Evolutionary conservation across 108 stramenopile genomes (phyloP), one percentile per base, ranked within the genome.

Genomic region (Fistulifera solaris): DNA sequence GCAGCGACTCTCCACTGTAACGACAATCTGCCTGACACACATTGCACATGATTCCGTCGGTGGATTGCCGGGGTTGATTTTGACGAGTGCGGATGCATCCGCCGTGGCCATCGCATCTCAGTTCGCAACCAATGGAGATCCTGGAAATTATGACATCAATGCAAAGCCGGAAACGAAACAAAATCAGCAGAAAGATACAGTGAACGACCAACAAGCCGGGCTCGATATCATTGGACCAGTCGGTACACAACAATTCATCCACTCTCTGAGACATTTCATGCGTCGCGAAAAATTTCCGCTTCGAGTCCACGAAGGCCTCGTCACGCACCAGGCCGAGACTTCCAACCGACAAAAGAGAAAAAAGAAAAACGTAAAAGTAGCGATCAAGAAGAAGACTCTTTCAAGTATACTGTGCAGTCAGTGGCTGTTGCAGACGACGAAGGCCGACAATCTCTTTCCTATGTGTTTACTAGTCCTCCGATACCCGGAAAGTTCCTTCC

Each of bases 251-350:
- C 22, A 62, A 21, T 84, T 82, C 54, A 27, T 86, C 2, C 74
- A 79, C 43, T 79, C 84, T 1, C 59, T 90, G 31, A 66, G 84
- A 35, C 82, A 90, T 48, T 90, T 90, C 51, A 83, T 90, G 82
- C 61, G 82, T 49, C 64, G 88, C 51, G 80, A 83, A 54, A 53
- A 68, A 35, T 90, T 90, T 58, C 56, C 56, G n/a, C 35, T 90
- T 14, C 59, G 71, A 50, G 62, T 78, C 18, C 80, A 76, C 28
- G 80, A 84, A 51, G 80, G 82, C 25, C 59, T 64, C 23, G 54
- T 44, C 18, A 46, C 18, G 25, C 17, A 31, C 41, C 26, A 26
- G 16, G 43, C 44, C 40, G 39, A 17, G 53, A 48, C 50, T 18
- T 35, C 31, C 31, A 35, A 8, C 64, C 58, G 25, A 56, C 48